phyloP scores from a whole-genome alignment of 2,329 filamentous ascomycete genomes.

The Pseudocercospora musae region DNA sequence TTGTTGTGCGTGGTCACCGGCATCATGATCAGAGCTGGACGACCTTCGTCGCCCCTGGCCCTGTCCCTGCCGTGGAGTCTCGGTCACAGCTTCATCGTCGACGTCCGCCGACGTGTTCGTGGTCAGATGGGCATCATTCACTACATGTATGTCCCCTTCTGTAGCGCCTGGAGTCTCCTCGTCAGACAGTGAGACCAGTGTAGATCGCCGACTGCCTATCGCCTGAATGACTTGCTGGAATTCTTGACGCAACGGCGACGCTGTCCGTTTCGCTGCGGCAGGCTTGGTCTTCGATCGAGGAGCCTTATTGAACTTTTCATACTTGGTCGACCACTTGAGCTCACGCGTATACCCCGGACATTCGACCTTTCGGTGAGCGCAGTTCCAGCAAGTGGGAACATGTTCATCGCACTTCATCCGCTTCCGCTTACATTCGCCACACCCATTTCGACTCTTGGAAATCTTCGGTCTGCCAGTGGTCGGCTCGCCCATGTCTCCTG shows the following conservation, averaged over 20 bases:
- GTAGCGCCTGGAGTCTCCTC: not conserved
- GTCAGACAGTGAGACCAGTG: not conserved
- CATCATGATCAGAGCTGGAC: not conserved
- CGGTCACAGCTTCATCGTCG: not conserved
- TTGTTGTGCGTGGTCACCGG: not conserved
- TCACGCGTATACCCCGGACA: constrained; percentile 12
- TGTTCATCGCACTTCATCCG: constrained; percentile 20
- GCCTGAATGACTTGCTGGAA: constrained; percentile 2
- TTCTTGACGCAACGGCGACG: not conserved
- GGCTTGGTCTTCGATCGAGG: not conserved
- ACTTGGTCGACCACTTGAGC: constrained; percentile 17
- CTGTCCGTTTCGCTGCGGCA: not conserved
- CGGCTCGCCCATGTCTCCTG: constrained; percentile 1
- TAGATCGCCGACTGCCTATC: not conserved
- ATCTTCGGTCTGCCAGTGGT: constrained; percentile 1
- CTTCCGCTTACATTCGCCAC: constrained; percentile 18
- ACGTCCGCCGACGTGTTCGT: not conserved
- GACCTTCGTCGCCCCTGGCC: not conserved
- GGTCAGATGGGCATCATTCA: not conserved
- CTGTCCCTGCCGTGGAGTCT: not conserved
- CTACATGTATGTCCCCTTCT: not conserved
- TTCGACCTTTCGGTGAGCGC: constrained; percentile 8
- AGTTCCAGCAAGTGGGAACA: constrained; percentile 9
- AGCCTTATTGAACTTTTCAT: constrained; percentile 14
- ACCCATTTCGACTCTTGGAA: constrained; percentile 16